phyloP scores from a whole-genome alignment of 768 basidiomycete genomes.

The Kwoniella mangroviensis region DNA sequence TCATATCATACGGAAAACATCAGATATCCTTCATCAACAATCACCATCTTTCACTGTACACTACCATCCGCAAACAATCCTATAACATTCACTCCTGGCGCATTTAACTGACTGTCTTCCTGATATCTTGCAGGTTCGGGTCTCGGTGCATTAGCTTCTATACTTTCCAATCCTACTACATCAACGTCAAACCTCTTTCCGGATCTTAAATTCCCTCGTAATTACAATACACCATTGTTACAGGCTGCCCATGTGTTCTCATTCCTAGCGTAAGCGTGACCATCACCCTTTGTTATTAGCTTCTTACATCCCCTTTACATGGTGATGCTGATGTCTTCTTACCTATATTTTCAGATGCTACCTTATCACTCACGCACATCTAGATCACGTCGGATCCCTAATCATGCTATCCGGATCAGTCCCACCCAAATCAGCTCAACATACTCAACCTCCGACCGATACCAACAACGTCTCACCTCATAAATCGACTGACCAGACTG shows the following conservation, averaged over 20 bases:
- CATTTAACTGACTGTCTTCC: background rate
- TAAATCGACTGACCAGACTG: background rate
- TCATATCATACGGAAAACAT: no score
- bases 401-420: constrained; percentile 82
- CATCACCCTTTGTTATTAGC: background rate
- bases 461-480: constrained; percentile 11
- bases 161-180: constrained; percentile 60
- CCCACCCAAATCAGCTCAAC: constrained; percentile 30
- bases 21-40: no score
- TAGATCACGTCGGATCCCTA: constrained; percentile 85
- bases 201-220: constrained; percentile 31
- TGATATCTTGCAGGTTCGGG: constrained; percentile 71
- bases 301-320: background rate
- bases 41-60: no score
- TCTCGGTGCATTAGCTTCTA: constrained; percentile 71
- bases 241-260: constrained; percentile 55
- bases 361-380: constrained; percentile 83
- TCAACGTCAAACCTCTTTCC: constrained; percentile 31
- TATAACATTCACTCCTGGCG: no score
- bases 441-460: constrained; percentile 15
- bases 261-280: constrained; percentile 46
- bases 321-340: no score
- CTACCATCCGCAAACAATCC: no score
- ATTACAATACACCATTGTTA: constrained; percentile 40
- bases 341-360: constrained; percentile 66